Percentiles rank a stretch among this genome's conserved stretches.
Conservation (phyloP, 2,329 filamentous ascomycete genomes). For the Colletotrichum chlorophyti region DNA sequence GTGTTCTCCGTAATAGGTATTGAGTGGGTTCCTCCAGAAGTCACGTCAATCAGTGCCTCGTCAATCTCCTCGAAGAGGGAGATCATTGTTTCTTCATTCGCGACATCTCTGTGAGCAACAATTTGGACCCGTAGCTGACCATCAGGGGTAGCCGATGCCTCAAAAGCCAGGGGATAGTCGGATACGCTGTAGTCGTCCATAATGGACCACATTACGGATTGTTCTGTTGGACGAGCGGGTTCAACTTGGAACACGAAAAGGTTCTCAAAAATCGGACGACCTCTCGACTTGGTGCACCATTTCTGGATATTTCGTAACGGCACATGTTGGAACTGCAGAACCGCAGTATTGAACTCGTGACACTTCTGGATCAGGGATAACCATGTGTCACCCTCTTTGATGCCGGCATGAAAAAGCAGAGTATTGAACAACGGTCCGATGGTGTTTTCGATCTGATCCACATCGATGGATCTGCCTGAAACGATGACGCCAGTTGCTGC, state of each 20-base stretch:
- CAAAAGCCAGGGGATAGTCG: conserved; percentile 81
- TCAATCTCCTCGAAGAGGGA: conserved; percentile 49
- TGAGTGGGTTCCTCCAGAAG: conserved; percentile 9
- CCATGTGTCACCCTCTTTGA: conserved; percentile 60
- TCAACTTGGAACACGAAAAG: conserved; percentile 81
- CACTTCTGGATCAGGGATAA: conserved; percentile 65
- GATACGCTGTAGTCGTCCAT: conserved; percentile 55
- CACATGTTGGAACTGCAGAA: conserved; percentile 78
- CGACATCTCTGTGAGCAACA: conserved; percentile 58
- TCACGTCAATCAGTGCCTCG: conserved; percentile 25
- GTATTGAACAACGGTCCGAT: conserved; percentile 93
- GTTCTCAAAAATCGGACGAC: conserved; percentile 74
- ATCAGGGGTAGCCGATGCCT: conserved; percentile 63
- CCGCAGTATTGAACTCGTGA: conserved; percentile 73
- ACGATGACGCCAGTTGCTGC: conserved; percentile 76
- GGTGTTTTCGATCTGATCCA: conserved; percentile 69
- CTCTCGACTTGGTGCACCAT: conserved; percentile 63
- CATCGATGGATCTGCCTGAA: conserved; percentile 77
- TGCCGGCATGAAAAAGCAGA: conserved; percentile 69
- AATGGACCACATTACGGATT: conserved; percentile 58
- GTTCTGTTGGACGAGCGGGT: conserved; percentile 18
- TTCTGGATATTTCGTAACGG: conserved; percentile 81
- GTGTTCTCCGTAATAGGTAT: conserved; percentile 17
- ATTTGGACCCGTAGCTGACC: conserved; percentile 62
- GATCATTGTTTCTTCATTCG: conserved; percentile 38